These are phyloP conservation scores for Chalciporus piperatus DNA, from an alignment of 768 basidiomycete species.

Conservation along the genomic window DNA sequence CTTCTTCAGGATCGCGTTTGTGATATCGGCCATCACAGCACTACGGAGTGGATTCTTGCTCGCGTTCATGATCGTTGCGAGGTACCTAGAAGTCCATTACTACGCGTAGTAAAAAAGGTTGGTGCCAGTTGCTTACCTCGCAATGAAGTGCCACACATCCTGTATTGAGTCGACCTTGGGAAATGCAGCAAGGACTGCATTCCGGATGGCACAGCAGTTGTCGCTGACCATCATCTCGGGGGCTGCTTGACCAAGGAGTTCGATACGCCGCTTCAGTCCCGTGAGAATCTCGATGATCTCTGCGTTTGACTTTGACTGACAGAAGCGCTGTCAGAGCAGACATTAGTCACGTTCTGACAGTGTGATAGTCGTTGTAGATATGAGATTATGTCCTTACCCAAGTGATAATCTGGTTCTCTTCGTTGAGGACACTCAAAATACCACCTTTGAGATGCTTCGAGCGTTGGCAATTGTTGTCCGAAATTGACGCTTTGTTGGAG, in stretches of 20 bases:
- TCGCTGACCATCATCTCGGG: constrained; percentile 16
- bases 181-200: constrained; percentile 4
- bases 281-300: constrained; percentile 14
- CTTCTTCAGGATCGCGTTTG: constrained; percentile 6
- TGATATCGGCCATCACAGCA: constrained; percentile 9
- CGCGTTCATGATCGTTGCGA: constrained; percentile 7
- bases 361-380: too few species aligned
- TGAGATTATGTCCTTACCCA: constrained; percentile 9
- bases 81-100: constrained; percentile 6
- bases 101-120: neutral
- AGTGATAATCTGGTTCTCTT: constrained; percentile 10
- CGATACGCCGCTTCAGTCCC: constrained; percentile 7
- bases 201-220: constrained; percentile 21
- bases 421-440: constrained; percentile 13
- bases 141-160: constrained; percentile 21
- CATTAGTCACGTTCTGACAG: too few species aligned
- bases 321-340: constrained; percentile 7
- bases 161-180: neutral
- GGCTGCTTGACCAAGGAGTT: constrained; percentile 1
- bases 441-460: constrained; percentile 9
- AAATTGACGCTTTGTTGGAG: constrained; percentile 9
- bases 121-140: constrained; percentile 5
- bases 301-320: constrained; percentile 9
- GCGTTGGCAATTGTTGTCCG: neutral
- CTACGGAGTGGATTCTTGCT: constrained; percentile 3